phyloP scores from a whole-genome alignment of 441 rosid species.

The Gossypium trilobum region DNA sequence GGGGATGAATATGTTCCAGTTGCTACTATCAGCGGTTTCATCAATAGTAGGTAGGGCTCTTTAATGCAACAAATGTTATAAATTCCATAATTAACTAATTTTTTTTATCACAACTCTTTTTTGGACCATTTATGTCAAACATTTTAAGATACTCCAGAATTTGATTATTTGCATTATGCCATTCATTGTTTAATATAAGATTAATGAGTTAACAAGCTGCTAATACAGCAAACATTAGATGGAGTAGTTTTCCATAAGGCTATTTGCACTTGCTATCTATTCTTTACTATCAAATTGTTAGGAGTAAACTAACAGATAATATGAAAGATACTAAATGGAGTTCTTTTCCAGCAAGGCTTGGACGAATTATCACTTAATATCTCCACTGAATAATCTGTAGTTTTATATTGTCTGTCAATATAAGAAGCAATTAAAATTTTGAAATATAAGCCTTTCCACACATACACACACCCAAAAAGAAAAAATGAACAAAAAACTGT shows the following conservation, averaged over 20 bases:
- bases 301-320: neutral
- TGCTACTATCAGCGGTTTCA: conserved; percentile 61
- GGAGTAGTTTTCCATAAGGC: neutral
- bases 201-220: conserved; percentile 2
- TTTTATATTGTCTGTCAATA: neutral
- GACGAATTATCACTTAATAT: neutral
- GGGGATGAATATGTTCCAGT: conserved; percentile 77
- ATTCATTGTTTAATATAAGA: neutral
- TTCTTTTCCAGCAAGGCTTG: conserved; percentile 7
- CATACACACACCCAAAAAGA: neutral
- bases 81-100: neutral
- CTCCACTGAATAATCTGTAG: neutral
- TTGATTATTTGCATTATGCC: neutral
- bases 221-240: neutral
- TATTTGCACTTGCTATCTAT: neutral
- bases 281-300: neutral
- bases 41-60: conserved; percentile 55
- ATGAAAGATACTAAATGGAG: neutral
- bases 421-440: neutral
- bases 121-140: neutral
- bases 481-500: conserved; percentile 1
- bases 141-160: neutral
- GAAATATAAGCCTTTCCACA: neutral
- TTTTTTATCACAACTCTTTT: neutral
- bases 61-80: neutral